phyloP scores from a whole-genome alignment of 2,329 filamentous ascomycete species.

The Coleophoma crateriformis region DNA sequence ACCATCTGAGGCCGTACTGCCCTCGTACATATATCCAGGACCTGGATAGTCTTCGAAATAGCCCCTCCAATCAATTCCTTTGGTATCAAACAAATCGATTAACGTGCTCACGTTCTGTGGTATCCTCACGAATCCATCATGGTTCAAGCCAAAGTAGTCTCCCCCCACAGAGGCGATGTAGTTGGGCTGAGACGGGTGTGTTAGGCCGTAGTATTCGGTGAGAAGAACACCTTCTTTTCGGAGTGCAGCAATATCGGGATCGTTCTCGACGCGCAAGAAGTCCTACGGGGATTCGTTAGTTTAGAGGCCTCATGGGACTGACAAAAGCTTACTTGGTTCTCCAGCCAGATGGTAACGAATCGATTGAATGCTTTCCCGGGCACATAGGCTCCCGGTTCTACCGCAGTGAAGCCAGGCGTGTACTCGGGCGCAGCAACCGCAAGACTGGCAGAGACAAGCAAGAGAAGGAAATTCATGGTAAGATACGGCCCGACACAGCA shows the following conservation, averaged over 20 bases:
- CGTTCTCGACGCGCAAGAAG: conserved; percentile 33
- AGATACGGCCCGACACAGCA: neutral
- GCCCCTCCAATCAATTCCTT: conserved; percentile 35
- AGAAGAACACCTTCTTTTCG: conserved; percentile 38
- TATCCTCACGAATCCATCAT: conserved; percentile 37
- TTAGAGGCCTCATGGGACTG: neutral
- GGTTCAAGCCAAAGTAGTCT: conserved; percentile 42
- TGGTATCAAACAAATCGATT: conserved; percentile 38
- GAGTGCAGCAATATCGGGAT: conserved; percentile 34
- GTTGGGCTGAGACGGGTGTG: conserved; percentile 40
- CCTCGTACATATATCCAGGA: conserved; percentile 39
- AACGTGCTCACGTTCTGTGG: conserved; percentile 40
- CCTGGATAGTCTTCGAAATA: conserved; percentile 41
- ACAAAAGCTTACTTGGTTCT: conserved; percentile 40
- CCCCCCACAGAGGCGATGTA: conserved; percentile 40
- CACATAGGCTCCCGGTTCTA: conserved; percentile 13
- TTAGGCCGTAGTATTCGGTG: conserved; percentile 39
- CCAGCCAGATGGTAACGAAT: conserved; percentile 58
- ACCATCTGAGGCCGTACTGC: conserved; percentile 28
- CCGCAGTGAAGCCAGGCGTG: conserved; percentile 2
- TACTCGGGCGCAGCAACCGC: too few species aligned
- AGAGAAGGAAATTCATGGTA: conserved; percentile 10
- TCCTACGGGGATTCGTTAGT: conserved; percentile 27
- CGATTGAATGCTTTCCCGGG: conserved; percentile 52
- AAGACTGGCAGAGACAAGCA: conserved; percentile 1